Evolutionary conservation across 2,329 filamentous ascomycete genomes (phyloP), one percentile per base, ranked within the genome.

Genomic region (Fusarium torreyae): DNA sequence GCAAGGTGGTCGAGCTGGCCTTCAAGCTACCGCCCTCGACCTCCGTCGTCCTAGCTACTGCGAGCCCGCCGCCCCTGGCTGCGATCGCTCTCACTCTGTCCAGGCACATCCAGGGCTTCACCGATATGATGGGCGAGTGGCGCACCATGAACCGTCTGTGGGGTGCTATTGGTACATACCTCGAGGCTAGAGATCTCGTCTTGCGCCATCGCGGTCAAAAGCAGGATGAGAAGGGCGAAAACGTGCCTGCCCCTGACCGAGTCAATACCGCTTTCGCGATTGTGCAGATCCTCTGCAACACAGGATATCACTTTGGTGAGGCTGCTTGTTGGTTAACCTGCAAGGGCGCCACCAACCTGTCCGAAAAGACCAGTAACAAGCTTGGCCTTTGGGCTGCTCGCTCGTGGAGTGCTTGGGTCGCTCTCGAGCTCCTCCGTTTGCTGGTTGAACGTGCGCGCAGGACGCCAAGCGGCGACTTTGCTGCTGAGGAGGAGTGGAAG

Each of bases 401-500:
- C 44, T 92, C 92, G 67, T 98, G 95, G 94, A 88, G 90, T 56
- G 85, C 87, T 24, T 94, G 94, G 81, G 89, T 97, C 8, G 87
- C 87, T 20, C 82, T 94, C 63, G 94, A 98, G 82, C 86, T 96
- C 65, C 84, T 89, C 50, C 84, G 91, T 66, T 81, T 97, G 62
- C 74, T 83, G 44, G 78, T 84, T 53, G 83, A 87, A 80, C 77
- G 80, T 49, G 69, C 76, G 54, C 80, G 81, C 67, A 75, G 80
- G 71, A 79, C 76, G 48, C 74, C 78, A 64, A 78, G 80, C 71
- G 78, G 68, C 51, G 70, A 73, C 14, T 67, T 71, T 8, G 62
- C 56, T 22, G 66, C 69, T 61, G 79, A 85, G 63, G 79, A 77
- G 38, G 80, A 77, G 45, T 88, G 86, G 81, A 73, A 74, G 43